These are phyloP conservation scores for Camelina neglecta DNA, from an alignment of 345 rosid genomes.

Conservation along the genomic window DNA sequence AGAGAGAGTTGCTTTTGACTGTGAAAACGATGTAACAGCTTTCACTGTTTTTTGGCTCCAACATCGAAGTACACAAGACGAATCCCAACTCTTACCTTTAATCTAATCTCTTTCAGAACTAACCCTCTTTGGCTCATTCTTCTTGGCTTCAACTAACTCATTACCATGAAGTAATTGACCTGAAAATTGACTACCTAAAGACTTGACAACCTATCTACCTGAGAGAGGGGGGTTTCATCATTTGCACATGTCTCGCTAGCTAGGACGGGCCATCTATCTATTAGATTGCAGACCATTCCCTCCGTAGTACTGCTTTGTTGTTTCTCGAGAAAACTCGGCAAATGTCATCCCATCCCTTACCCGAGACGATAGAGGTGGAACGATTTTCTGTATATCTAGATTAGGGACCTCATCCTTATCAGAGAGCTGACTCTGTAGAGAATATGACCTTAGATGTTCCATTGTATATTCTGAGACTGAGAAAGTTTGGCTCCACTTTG, in stretches of 20 bases:
- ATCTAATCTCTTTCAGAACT: slow-evolving; percentile 21
- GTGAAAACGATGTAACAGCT: slow-evolving; percentile 43
- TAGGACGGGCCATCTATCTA: slow-evolving; percentile 38
- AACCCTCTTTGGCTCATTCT: slow-evolving; percentile 32
- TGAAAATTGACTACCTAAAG: slow-evolving; percentile 19
- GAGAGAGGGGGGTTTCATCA: not conserved
- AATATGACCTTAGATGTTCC: slow-evolving; percentile 38
- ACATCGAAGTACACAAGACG: slow-evolving; percentile 38
- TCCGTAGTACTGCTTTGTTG: slow-evolving; percentile 88
- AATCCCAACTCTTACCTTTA: slow-evolving; percentile 35
- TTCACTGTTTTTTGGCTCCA: slow-evolving; percentile 42
- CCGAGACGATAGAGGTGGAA: slow-evolving; percentile 75
- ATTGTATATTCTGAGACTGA: slow-evolving; percentile 50
- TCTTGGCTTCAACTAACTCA: slow-evolving; percentile 27
- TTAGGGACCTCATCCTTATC: slow-evolving; percentile 26
- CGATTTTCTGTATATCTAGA: slow-evolving; percentile 50
- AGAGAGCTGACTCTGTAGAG: slow-evolving; percentile 32
- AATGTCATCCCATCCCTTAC: slow-evolving; percentile 90
- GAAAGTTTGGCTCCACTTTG: slow-evolving; percentile 80
- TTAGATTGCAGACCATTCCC: slow-evolving; percentile 82
- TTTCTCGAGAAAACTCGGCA: slow-evolving; percentile 82
- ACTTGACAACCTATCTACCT: slow-evolving; percentile 11
- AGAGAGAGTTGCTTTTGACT: slow-evolving; percentile 42
- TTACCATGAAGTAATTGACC: not conserved
- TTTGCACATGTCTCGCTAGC: not conserved